These are phyloP conservation scores for Hemileccinum impolitum DNA, from an alignment of 768 basidiomycete genomes.

Conservation along the genomic window DNA sequence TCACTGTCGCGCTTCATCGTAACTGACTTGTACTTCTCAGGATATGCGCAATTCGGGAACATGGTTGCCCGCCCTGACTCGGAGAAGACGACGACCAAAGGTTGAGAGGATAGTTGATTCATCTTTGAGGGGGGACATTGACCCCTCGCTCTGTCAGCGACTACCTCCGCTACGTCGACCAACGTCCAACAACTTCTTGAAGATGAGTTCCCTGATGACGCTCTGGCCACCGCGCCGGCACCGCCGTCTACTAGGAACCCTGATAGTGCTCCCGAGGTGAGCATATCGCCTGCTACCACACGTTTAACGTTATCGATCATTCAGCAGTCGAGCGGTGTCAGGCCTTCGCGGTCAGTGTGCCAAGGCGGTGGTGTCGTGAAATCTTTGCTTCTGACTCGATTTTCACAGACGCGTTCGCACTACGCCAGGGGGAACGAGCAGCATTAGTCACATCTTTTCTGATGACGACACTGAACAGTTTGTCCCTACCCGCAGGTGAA, in stretches of 20 bases:
- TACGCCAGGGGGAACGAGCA: conserved; percentile 28
- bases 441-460: conserved; percentile 43
- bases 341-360: conserved; percentile 48
- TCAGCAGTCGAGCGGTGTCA: conserved; percentile 22
- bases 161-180: conserved; percentile 6
- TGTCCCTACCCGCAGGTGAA: conserved; percentile 67
- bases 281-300: neutral
- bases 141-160: conserved; percentile 1
- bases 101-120: conserved; percentile 1
- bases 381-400: conserved; percentile 1
- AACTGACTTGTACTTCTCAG: conserved; percentile 33
- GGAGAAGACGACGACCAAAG: conserved; percentile 28
- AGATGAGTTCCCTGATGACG: conserved; percentile 52
- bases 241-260: conserved; percentile 11
- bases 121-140: neutral
- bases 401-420: conserved; percentile 35
- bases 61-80: conserved; percentile 18
- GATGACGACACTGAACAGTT: conserved; percentile 44
- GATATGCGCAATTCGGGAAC: conserved; percentile 71
- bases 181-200: conserved; percentile 10
- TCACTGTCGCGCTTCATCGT: neutral
- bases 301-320: neutral
- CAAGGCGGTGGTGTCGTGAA: neutral
- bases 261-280: neutral
- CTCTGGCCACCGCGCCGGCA: conserved; percentile 54